A percentile compares a stretch with the other conserved stretches of the same genome.
Evolutionary conservation across 1,284 basidiomycete species (phyloP).

Genomic region (Apiotrichum montevideense): DNA sequence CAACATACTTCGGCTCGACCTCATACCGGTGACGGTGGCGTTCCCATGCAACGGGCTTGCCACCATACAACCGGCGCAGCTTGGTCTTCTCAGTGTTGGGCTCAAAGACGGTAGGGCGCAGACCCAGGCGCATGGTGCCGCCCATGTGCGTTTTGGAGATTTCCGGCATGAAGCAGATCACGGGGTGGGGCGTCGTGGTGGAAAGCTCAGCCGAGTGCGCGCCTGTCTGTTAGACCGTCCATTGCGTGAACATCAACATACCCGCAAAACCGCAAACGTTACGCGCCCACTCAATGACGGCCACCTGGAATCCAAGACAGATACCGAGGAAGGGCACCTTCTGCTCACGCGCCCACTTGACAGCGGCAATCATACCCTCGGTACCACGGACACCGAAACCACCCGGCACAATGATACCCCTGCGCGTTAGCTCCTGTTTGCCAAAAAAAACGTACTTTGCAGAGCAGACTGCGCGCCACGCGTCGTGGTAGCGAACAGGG

Average conservation of each 20-base stretch:
- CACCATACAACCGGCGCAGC: conserved; percentile 78
- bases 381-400: conserved; percentile 91
- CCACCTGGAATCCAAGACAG: conserved; percentile 96
- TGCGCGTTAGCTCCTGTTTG: conserved; percentile 49
- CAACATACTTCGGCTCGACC: conserved; percentile 85
- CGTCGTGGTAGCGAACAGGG: conserved; percentile 90
- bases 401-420: conserved; percentile 87
- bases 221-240: conserved; percentile 48
- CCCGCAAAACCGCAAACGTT: conserved; percentile 71
- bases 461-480: conserved; percentile 87
- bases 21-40: conserved; percentile 96
- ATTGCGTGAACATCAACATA: conserved; percentile 38
- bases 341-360: conserved; percentile 93
- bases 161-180: conserved; percentile 98
- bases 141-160: conserved; percentile 97
- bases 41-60: conserved; percentile 82
- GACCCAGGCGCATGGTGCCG: conserved; percentile 94
- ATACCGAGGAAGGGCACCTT: conserved; percentile 93
- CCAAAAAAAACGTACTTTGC: conserved; percentile 57
- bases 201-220: conserved; percentile 86
- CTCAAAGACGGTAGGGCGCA: conserved; percentile 88
- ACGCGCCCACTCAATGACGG: conserved; percentile 91
- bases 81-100: conserved; percentile 58
- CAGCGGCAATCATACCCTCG: conserved; percentile 95
- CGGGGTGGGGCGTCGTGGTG: conserved; percentile 56